Base-by-base conservation (phyloP, 768 basidiomycete genomes). In the Kwoniella sp. region DNA sequence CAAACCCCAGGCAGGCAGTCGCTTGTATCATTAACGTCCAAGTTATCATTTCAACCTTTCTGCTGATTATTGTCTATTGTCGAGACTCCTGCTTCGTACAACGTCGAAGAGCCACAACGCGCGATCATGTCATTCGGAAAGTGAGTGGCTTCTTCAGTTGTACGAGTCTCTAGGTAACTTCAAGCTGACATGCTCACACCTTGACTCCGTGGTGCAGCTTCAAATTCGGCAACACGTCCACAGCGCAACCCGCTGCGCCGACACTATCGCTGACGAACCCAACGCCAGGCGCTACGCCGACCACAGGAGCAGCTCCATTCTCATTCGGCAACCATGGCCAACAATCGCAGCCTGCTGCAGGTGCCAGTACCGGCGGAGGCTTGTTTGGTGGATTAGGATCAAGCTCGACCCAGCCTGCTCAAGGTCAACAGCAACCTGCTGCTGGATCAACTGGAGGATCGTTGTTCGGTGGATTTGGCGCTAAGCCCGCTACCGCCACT, bases 181-280 rank as follows among this genome's bases (percentile, higher is more conserved):
- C n/a, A 36, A 61, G 40, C 61, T 55, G 24, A 53, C 17, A 36
- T 30, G 22, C 54, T 54, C 19, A 49, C 26, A 0, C 33, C 13
- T 47, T 58, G 33, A 5, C 33, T 1, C n/a, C n/a, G n/a, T n/a
- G n/a, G n/a, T n/a, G n/a, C 47, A 72, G 71, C 36, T 70, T 70
- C 58, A 72, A 59, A 17, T 76, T 74, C 47, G 70, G 69, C 13
- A 44, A 61, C 44, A 25, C 67, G 22, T 44, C 63, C 22, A 56
- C 64, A 5, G n/a, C 53, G n/a, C 62, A 62, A 36, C 53, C 68
- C 9, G 36, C 65, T 15, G 63, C 64, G 26, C 69, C 74, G 13
- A 57, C 66, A 2, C 66, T 72, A 51, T 67, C 66, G 1, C 47
- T 71, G 1, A 72, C 71, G 1, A 65, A 63, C 33, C 58, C 74